These are phyloP conservation scores for Opeltia flavorubescens DNA, from an alignment of 495 filamentous ascomycete species.

Conservation along the genomic window DNA sequence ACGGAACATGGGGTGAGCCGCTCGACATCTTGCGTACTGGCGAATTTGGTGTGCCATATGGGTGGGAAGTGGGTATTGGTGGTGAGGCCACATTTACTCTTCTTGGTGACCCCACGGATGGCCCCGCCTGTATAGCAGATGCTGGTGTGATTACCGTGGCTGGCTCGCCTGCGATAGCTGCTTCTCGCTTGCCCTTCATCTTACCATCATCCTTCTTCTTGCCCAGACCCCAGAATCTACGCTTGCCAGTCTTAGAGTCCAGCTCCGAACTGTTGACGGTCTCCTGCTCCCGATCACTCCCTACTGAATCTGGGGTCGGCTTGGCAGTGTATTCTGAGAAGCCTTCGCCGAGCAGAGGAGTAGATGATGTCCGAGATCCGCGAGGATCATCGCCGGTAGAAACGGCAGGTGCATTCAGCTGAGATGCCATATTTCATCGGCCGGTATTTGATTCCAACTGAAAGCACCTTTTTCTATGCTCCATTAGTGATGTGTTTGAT, in stretches of 20 bases:
- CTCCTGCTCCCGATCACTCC: constrained; percentile 12
- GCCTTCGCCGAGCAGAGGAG: constrained; percentile 19
- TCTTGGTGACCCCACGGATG: constrained; percentile 9
- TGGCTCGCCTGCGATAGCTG: constrained; percentile 18
- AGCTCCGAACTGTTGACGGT: constrained; percentile 1
- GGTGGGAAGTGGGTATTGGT: constrained; percentile 28
- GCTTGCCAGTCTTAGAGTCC: constrained; percentile 19
- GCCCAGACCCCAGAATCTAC: constrained; percentile 45
- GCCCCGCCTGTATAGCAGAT: constrained; percentile 11
- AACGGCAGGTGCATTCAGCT: constrained; percentile 9
- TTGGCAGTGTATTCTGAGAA: constrained; percentile 16
- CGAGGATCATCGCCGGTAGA: constrained; percentile 8
- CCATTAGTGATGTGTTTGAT: no score
- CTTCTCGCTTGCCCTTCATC: constrained; percentile 23
- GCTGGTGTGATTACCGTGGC: constrained; percentile 3
- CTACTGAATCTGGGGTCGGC: constrained; percentile 10
- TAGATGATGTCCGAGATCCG: constrained; percentile 10
- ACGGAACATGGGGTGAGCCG: constrained; percentile 45
- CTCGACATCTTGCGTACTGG: constrained; percentile 36
- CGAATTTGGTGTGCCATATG: constrained; percentile 27
- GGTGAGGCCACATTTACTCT: constrained; percentile 7
- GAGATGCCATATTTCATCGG: not conserved
- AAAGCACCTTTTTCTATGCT: no score
- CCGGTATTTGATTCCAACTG: no score
- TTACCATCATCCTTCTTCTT: constrained; percentile 47